Evolutionary conservation across 2,329 filamentous ascomycete genomes (phyloP).

Genomic region (Hypoxylon sp.): DNA sequence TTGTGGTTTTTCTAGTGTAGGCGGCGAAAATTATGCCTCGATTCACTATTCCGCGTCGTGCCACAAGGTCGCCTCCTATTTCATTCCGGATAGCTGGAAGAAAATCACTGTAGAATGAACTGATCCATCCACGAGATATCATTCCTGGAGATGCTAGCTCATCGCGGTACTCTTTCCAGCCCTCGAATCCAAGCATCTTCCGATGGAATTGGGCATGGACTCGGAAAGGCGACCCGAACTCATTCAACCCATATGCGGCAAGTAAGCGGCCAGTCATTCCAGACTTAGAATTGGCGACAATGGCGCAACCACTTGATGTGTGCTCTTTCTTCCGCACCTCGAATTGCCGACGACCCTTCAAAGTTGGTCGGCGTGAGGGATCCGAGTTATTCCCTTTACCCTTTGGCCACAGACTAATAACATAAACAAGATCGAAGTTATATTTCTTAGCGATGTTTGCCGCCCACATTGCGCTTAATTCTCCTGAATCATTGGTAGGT

Average conservation of each 20-base stretch:
- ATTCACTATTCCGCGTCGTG: conserved; percentile 54
- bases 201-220: conserved; percentile 66
- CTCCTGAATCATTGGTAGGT: conserved; percentile 60
- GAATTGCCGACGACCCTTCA: conserved; percentile 13
- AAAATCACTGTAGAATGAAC: conserved; percentile 66
- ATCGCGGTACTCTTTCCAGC: conserved; percentile 69
- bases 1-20: conserved; percentile 64
- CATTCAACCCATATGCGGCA: conserved; percentile 68
- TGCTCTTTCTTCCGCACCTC: background rate
- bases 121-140: conserved; percentile 67
- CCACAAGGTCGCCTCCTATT: conserved; percentile 40
- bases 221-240: conserved; percentile 66
- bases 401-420: conserved; percentile 71
- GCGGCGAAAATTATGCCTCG: conserved; percentile 71
- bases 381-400: conserved; percentile 34
- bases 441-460: conserved; percentile 70
- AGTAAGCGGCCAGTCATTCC: conserved; percentile 66
- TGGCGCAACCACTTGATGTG: conserved; percentile 2
- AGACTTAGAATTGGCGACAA: conserved; percentile 34
- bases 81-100: conserved; percentile 44
- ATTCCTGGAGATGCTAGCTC: conserved; percentile 60
- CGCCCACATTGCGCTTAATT: conserved; percentile 67
- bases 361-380: conserved; percentile 40
- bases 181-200: conserved; percentile 64
- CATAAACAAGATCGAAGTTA: conserved; percentile 71